Percentiles rank a stretch among this genome's conserved stretches.
phyloP scores from a whole-genome alignment of 23 red algal genomes.

The Gracilaria domingensis region DNA sequence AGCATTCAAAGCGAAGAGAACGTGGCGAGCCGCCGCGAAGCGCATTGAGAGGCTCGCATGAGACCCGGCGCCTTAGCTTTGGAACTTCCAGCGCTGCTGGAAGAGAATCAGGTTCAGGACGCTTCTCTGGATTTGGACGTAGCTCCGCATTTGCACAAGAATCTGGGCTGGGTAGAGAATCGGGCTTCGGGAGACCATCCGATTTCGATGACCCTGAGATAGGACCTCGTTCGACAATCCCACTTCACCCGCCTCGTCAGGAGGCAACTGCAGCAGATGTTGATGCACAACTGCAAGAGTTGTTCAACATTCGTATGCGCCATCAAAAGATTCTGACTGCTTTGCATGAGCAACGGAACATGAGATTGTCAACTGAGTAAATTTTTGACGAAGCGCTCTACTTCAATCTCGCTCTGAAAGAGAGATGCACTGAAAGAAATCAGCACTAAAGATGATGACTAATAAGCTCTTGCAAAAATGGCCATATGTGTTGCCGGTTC shows the following conservation, averaged over 20 bases:
- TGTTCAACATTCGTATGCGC: slow-evolving; percentile 31
- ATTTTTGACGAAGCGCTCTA: background rate
- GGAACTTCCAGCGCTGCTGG: background rate
- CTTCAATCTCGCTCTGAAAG: background rate
- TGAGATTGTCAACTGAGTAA: slow-evolving; percentile 26
- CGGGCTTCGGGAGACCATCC: background rate
- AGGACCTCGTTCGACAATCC: slow-evolving; percentile 24
- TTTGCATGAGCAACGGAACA: background rate
- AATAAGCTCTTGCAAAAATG: slow-evolving; percentile 90
- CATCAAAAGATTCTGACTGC: slow-evolving; percentile 25
- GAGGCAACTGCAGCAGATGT: background rate
- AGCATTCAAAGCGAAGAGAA: background rate
- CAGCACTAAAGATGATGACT: background rate
- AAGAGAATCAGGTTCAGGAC: slow-evolving; percentile 12
- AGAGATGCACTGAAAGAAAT: background rate
- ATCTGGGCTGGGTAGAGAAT: slow-evolving; percentile 1
- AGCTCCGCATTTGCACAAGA: slow-evolving; percentile 30
- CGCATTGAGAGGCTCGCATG: background rate
- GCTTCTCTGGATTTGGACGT: slow-evolving; percentile 4
- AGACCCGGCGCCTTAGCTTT: slow-evolving; percentile 9
- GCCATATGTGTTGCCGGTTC: slow-evolving; percentile 99
- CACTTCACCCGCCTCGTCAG: slow-evolving; percentile 14
- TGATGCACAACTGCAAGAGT: slow-evolving; percentile 22
- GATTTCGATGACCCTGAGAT: slow-evolving; percentile 26
- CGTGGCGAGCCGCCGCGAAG: background rate